These are phyloP conservation scores for Plantago coronopus DNA, from an alignment of 305 asterid genomes.

Conservation along the genomic window DNA sequence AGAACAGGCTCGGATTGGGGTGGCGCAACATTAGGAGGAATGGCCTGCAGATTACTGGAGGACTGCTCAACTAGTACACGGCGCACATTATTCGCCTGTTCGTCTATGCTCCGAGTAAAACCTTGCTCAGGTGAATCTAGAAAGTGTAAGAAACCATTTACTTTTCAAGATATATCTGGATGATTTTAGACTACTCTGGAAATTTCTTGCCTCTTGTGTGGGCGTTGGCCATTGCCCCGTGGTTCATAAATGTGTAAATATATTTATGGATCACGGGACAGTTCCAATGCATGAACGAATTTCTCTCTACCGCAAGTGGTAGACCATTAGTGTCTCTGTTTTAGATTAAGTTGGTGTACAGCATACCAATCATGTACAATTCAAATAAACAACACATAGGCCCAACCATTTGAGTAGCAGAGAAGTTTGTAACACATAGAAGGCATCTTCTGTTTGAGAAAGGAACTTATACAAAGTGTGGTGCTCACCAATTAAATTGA, in stretches of 20 bases:
- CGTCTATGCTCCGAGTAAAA: constrained; percentile 23
- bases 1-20: constrained; percentile 32
- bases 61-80: constrained; percentile 52
- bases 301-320: neutral
- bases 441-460: constrained; percentile 2
- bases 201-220: no score
- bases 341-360: neutral
- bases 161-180: constrained; percentile 12
- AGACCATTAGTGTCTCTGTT: neutral
- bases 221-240: no score
- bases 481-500: constrained; percentile 42
- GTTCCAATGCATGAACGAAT: neutral
- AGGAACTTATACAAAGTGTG: neutral
- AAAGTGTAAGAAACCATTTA: constrained; percentile 22
- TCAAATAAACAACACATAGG: neutral
- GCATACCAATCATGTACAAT: neutral
- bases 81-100: constrained; percentile 37
- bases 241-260: no score
- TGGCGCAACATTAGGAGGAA: constrained; percentile 35
- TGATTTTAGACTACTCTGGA: no score
- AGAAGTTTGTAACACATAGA: neutral
- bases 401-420: neutral
- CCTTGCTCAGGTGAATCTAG: constrained; percentile 19
- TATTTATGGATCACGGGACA: no score
- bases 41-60: constrained; percentile 51